Base-by-base conservation (phyloP, 768 basidiomycete species). In the Leccinum incarnatum region DNA sequence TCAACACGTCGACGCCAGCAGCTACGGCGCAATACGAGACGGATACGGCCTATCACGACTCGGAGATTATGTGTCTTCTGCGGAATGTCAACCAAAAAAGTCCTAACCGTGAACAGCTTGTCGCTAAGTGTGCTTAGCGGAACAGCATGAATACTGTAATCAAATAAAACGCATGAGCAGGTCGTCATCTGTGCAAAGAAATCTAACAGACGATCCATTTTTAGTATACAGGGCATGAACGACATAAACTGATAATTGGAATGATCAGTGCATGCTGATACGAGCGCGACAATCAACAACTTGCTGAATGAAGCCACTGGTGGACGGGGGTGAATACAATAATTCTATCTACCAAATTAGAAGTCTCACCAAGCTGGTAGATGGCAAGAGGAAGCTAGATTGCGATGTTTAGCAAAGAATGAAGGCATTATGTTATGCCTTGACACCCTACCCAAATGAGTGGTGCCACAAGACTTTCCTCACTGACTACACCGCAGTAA, bases 21-120 rank as follows among this genome's bases (percentile, higher is more conserved):
- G 46, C 54, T 3, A 55, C 54, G 23, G 46, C 8, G 54, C 54
- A 55, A 17, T 55, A 48, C 9, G 54, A 55, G 32, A 55, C 34
- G 10, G 54, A 55, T 48, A 55, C 21, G 15, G 21, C 46, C 54
- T 55, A 45, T 42, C 8, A 32, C 51, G 27, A n/a, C 21, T 21
- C 21, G 21, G 21, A 23, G 45, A 36, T 9, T 53, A 37, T 27
- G 4, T 25, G 21, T 21, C 32, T 1, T 19, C 15, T 30, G 23
- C 15, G 11, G 10, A 11, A 45, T 11, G 42, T 14, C 34, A 6
- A 15, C 7, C n/a, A n/a, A 29, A 29, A 47, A 17, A 47, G 9
- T 9, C 30, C 50, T 54, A 23, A 23, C 54, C 30, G 46, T 55
- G 23, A 55, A 34, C 14, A 55, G 25, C 6, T 9, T 10, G 30